These are phyloP conservation scores for Cyclaneusma minus DNA, from an alignment of 2,329 filamentous ascomycete genomes.

Conservation along the genomic window DNA sequence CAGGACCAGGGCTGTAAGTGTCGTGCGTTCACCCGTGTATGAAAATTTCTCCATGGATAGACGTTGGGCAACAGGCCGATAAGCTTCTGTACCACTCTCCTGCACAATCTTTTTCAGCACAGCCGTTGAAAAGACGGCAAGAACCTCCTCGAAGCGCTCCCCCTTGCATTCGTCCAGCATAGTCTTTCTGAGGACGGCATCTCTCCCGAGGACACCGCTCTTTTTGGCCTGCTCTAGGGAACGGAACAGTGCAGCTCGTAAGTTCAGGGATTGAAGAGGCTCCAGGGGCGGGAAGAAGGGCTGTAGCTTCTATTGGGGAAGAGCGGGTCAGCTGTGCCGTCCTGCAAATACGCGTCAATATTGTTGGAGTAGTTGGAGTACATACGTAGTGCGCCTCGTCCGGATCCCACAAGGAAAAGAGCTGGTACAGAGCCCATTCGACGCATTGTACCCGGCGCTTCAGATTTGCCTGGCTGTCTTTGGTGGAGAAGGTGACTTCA, in stretches of 20 bases:
- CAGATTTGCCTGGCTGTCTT: constrained; percentile 53
- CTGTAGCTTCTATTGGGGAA: constrained; percentile 54
- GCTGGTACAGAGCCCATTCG: constrained; percentile 82
- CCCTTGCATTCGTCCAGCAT: constrained; percentile 96
- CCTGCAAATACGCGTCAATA: too few species aligned
- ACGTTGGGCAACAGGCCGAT: constrained; percentile 33
- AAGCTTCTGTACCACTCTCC: constrained; percentile 22
- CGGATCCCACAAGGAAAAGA: constrained; percentile 74
- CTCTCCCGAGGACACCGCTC: constrained; percentile 64
- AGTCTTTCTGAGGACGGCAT: constrained; percentile 72
- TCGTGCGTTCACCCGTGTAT: constrained; percentile 35
- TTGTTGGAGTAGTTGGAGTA: constrained; percentile 6
- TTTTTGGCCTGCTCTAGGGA: constrained; percentile 78
- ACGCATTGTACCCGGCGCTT: constrained; percentile 69
- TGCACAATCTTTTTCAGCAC: constrained; percentile 58
- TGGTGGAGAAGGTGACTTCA: constrained; percentile 50
- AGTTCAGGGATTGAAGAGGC: constrained; percentile 77
- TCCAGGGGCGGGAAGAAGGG: constrained; percentile 86
- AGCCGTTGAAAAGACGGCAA: constrained; percentile 69
- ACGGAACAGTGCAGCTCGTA: constrained; percentile 71
- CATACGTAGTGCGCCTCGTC: constrained; percentile 58
- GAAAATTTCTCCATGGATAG: constrained; percentile 44
- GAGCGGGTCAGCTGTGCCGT: constrained; percentile 2
- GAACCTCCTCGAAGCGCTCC: constrained; percentile 73
- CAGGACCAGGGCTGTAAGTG: constrained; percentile 51